phyloP scores from a whole-genome alignment of 371 early-diverging fungal species.

The Homolaphlyctis polyrhiza region DNA sequence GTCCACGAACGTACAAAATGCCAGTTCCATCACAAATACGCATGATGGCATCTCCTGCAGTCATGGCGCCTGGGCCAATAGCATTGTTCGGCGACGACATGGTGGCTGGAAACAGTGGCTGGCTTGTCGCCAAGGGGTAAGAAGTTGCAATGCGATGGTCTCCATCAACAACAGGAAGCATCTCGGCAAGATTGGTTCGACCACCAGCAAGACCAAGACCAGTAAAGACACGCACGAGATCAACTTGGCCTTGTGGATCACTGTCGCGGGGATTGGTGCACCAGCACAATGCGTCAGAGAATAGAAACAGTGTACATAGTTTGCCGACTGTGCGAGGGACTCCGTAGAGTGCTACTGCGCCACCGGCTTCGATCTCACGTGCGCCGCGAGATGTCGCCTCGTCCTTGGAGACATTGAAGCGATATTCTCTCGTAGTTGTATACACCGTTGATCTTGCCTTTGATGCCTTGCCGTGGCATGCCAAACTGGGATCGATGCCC shows the following conservation, averaged over 20 bases:
- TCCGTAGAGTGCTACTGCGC: slow-evolving; percentile 17
- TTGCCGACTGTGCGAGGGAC: slow-evolving; percentile 24
- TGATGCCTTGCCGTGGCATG: slow-evolving; percentile 10
- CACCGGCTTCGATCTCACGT: slow-evolving; percentile 5
- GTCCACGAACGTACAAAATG: too few relatives aligned
- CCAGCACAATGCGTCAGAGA: slow-evolving; percentile 40
- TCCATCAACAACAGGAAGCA: too few relatives aligned
- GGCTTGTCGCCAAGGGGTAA: too few relatives aligned
- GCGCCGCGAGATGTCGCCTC: background rate
- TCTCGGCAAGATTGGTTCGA: too few relatives aligned
- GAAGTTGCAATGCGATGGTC: too few relatives aligned
- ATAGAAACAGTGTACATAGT: slow-evolving; percentile 28
- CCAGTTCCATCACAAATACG: too few relatives aligned
- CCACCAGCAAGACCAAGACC: background rate
- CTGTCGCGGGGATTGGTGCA: slow-evolving; percentile 14
- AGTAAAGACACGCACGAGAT: slow-evolving; percentile 6
- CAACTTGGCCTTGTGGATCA: slow-evolving; percentile 1
- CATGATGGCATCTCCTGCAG: too few relatives aligned
- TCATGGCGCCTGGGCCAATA: too few relatives aligned
- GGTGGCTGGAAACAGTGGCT: too few relatives aligned
- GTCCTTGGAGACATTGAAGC: background rate
- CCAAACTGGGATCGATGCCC: too few relatives aligned
- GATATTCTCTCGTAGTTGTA: background rate
- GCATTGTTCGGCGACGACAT: too few relatives aligned
- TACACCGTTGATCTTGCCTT: slow-evolving; percentile 7